Evolutionary conservation across 1,284 basidiomycete genomes (phyloP).

Genomic region (Puccinia hordei): DNA sequence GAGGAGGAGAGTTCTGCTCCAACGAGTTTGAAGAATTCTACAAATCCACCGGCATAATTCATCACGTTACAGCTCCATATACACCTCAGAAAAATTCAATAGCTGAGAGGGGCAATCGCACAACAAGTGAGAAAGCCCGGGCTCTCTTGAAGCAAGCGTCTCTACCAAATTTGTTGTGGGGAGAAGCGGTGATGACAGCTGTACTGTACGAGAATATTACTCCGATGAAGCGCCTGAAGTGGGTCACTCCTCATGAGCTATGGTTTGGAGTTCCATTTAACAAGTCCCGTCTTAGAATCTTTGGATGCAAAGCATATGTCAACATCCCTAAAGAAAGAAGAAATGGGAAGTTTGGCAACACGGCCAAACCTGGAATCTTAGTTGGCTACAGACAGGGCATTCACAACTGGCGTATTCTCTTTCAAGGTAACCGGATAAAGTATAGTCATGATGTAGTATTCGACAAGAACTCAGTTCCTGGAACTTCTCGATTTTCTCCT

Average conservation of each 20-base stretch:
- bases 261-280: not conserved
- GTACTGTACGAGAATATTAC: conserved; percentile 12
- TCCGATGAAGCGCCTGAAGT: conserved; percentile 3
- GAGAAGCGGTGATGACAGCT: not conserved
- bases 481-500: not conserved
- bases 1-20: not conserved
- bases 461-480: not conserved
- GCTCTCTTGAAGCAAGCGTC: not conserved
- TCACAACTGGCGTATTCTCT: not conserved
- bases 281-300: not conserved
- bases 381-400: conserved; percentile 3
- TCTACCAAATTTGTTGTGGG: not conserved
- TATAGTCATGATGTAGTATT: conserved; percentile 22
- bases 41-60: not conserved
- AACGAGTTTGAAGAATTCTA: not conserved
- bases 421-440: not conserved
- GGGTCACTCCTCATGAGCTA: not conserved
- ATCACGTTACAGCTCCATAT: conserved; percentile 53
- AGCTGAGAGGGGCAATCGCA: conserved; percentile 57
- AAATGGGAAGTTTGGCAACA: not conserved
- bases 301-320: conserved; percentile 13
- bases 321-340: conserved; percentile 25
- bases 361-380: not conserved
- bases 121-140: conserved; percentile 28
- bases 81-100: conserved; percentile 59